Percentiles rank a stretch among this genome's conserved stretches.
These are phyloP conservation scores for Nakaseomyces uthaithaninus DNA, from an alignment of 1,139 yeast species.

Conservation along the genomic window DNA sequence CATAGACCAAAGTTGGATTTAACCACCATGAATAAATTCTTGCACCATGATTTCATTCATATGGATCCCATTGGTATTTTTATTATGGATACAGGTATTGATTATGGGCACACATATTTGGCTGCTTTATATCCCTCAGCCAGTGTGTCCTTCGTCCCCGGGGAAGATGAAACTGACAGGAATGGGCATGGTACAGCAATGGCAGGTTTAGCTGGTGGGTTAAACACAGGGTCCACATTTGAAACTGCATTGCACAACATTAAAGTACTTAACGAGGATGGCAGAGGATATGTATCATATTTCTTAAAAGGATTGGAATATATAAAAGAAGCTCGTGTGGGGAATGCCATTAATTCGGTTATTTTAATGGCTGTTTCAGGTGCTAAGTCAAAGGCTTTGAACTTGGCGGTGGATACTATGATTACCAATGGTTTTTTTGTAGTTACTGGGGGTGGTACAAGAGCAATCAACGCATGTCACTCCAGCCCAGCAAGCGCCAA, in stretches of 20 bases:
- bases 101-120: constrained; percentile 71
- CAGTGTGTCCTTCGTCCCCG: constrained; percentile 93
- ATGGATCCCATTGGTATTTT: constrained; percentile 89
- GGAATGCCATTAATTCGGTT: constrained; percentile 62
- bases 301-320: constrained; percentile 75
- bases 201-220: constrained; percentile 81
- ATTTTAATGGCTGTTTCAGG: constrained; percentile 91
- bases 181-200: constrained; percentile 89
- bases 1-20: constrained; percentile 76
- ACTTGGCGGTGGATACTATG: constrained; percentile 77
- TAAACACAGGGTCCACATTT: constrained; percentile 67
- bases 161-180: constrained; percentile 79
- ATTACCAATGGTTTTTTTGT: constrained; percentile 72
- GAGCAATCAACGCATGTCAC: constrained; percentile 75
- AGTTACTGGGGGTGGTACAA: constrained; percentile 88
- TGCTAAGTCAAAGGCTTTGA: constrained; percentile 72
- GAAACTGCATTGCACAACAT: constrained; percentile 67
- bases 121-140: constrained; percentile 64
- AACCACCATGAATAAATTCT: constrained; percentile 35
- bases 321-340: constrained; percentile 40
- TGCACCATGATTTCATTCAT: constrained; percentile 52
- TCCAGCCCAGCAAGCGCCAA: constrained; percentile 76
- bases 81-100: constrained; percentile 89
- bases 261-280: constrained; percentile 67
- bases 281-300: constrained; percentile 74